phyloP scores from a whole-genome alignment of 75 land plant genomes.

The Larix kaempferi region DNA sequence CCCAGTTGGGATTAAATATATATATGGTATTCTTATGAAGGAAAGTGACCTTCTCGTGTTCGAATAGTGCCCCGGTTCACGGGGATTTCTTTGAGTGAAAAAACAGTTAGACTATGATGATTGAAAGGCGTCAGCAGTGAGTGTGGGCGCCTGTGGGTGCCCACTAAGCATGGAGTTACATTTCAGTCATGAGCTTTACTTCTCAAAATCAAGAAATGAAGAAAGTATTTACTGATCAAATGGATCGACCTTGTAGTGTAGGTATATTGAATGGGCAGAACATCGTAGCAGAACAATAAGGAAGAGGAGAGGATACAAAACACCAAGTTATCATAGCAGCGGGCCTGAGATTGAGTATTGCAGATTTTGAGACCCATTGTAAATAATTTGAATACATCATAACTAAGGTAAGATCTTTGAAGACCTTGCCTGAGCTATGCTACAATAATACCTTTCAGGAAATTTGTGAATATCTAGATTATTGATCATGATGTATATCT shows the following conservation, averaged over 20 bases:
- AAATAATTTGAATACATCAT: not conserved
- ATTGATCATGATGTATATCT: too few species aligned
- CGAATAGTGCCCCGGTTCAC: constrained; percentile 8
- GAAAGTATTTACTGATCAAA: too few species aligned
- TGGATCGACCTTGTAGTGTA: not conserved
- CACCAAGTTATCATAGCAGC: not conserved
- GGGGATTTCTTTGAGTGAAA: constrained; percentile 9
- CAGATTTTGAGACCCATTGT: not conserved
- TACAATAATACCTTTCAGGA: constrained; percentile 20
- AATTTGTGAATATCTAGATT: constrained; percentile 79
- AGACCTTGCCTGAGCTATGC: not conserved
- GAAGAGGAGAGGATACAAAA: not conserved
- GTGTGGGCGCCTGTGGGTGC: too few species aligned
- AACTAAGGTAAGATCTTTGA: too few species aligned
- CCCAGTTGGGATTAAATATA: not conserved
- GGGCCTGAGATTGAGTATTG: not conserved
- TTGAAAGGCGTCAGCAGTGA: too few species aligned
- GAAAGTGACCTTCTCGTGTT: too few species aligned
- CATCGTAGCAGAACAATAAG: not conserved
- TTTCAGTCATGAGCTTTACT: too few species aligned
- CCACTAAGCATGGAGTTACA: too few species aligned
- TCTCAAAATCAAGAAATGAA: too few species aligned
- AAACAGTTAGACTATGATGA: not conserved
- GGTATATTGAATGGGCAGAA: not conserved
- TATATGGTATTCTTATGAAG: not conserved